A percentile compares a stretch with the other conserved stretches of the same genome.
phyloP scores from a whole-genome alignment of 176 grass and related monocot species.

The Carex littledalei region DNA sequence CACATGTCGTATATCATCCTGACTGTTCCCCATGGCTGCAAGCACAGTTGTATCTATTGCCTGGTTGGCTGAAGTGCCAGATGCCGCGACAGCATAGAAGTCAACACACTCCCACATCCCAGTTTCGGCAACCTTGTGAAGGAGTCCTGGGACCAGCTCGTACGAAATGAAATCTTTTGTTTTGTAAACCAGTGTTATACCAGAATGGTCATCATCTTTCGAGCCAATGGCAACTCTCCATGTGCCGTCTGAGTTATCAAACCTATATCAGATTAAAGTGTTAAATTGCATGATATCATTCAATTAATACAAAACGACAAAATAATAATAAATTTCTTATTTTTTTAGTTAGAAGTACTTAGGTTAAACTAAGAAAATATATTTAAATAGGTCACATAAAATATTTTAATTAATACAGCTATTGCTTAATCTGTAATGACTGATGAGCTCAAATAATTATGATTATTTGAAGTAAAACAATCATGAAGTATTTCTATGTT shows the following conservation, averaged over 20 bases:
- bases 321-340: background rate
- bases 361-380: background rate
- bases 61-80: background rate
- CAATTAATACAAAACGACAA: background rate
- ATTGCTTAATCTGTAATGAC: background rate
- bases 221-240: conserved; percentile 69
- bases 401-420: background rate
- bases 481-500: background rate
- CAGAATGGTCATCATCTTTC: conserved; percentile 44
- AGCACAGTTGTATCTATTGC: conserved; percentile 30
- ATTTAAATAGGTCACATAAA: background rate
- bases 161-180: conserved; percentile 39
- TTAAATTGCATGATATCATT: background rate
- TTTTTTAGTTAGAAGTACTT: background rate
- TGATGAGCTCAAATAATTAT: background rate
- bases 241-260: conserved; percentile 28
- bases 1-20: conserved; percentile 42
- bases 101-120: conserved; percentile 97
- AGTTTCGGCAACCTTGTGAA: conserved; percentile 33
- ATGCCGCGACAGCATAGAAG: conserved; percentile 45
- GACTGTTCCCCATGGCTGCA: background rate
- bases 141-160: conserved; percentile 35
- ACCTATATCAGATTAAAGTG: conserved; percentile 13
- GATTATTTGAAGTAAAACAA: background rate
- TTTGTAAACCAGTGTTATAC: conserved; percentile 40